Conservation (phyloP, 805 yeast genomes). For the Wickerhamiella parazyma region DNA sequence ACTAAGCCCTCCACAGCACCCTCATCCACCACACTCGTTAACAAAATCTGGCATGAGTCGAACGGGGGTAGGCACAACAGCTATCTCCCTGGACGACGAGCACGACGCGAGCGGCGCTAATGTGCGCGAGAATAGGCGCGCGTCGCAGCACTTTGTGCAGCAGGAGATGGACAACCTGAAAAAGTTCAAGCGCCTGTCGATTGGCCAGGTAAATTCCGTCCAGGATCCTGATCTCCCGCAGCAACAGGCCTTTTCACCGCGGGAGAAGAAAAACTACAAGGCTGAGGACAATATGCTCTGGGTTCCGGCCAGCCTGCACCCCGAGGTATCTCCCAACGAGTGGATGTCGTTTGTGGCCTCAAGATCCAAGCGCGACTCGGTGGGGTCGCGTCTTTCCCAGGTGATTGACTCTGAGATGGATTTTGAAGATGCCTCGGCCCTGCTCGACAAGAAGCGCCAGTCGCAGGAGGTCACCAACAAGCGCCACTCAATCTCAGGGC, state of each 20-base stretch:
- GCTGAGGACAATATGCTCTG: conserved; percentile 41
- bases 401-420: conserved; percentile 26
- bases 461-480: conserved; percentile 13
- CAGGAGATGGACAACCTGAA: conserved; percentile 31
- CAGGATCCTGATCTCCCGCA: conserved; percentile 30
- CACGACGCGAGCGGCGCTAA: not conserved
- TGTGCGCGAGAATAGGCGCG: not conserved
- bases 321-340: conserved; percentile 87
- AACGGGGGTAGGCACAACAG: not conserved
- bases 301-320: conserved; percentile 95
- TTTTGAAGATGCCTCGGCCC: conserved; percentile 24
- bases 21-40: not conserved
- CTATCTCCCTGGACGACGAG: not conserved
- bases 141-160: conserved; percentile 22
- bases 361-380: conserved; percentile 18
- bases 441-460: conserved; percentile 21
- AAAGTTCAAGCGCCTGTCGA: conserved; percentile 29
- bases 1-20: not conserved
- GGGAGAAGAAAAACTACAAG: not conserved
- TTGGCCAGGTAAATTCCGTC: conserved; percentile 25
- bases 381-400: conserved; percentile 24
- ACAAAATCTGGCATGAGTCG: not conserved
- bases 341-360: conserved; percentile 31
- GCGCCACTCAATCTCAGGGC: conserved; percentile 22
- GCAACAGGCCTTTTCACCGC: not conserved